Evolutionary conservation across 2,329 filamentous ascomycete species (phyloP).

Genomic region (Cladosporium sp.): DNA sequence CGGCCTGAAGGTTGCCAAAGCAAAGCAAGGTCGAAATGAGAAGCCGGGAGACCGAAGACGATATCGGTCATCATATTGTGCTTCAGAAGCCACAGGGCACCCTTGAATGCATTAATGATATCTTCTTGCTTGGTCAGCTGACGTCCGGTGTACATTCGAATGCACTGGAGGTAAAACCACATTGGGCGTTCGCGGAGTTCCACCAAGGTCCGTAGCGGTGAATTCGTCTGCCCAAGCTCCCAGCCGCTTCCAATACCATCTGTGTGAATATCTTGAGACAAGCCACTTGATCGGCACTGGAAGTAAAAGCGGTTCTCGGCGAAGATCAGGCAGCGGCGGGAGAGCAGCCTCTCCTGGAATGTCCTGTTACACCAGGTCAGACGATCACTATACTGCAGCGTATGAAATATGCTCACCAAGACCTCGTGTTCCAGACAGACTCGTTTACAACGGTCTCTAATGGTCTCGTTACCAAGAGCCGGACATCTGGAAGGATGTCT

Average conservation of each 20-base stretch:
- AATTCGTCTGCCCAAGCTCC: slow-evolving; percentile 30
- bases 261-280: slow-evolving; percentile 29
- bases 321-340: slow-evolving; percentile 35
- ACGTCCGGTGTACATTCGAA: slow-evolving; percentile 30
- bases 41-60: slow-evolving; percentile 30
- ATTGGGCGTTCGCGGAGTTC: slow-evolving; percentile 26
- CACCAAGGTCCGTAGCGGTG: slow-evolving; percentile 27
- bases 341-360: slow-evolving; percentile 38
- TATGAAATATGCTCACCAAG: slow-evolving; percentile 19
- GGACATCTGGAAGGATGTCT: slow-evolving; percentile 17
- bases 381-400: too few species aligned
- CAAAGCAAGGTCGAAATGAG: slow-evolving; percentile 34
- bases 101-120: slow-evolving; percentile 34
- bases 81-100: slow-evolving; percentile 28
- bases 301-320: slow-evolving; percentile 31
- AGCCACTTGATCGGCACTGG: slow-evolving; percentile 24
- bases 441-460: slow-evolving; percentile 20
- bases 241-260: slow-evolving; percentile 25
- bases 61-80: slow-evolving; percentile 23
- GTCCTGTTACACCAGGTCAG: slow-evolving; percentile 21
- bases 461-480: slow-evolving; percentile 22
- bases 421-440: slow-evolving; percentile 34
- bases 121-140: slow-evolving; percentile 26
- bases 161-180: slow-evolving; percentile 30
- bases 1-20: slow-evolving; percentile 28